phyloP scores from a whole-genome alignment of 371 early-diverging fungal genomes.

The Apophysomyces variabilis region DNA sequence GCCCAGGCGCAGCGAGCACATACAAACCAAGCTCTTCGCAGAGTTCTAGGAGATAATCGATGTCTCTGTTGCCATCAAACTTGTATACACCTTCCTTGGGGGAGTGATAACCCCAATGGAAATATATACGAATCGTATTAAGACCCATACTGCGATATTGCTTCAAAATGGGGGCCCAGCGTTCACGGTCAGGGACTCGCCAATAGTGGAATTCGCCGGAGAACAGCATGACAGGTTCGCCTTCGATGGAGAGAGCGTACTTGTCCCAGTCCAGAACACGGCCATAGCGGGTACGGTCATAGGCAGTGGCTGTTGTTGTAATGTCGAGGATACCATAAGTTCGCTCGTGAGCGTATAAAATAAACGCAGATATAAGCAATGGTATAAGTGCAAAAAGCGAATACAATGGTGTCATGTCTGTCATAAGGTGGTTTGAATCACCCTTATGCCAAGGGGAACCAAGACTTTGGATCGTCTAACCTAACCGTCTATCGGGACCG shows the following conservation, averaged over 20 bases:
- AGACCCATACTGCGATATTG: conserved; percentile 76
- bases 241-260: conserved; percentile 64
- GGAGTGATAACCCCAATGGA: conserved; percentile 91
- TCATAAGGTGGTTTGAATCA: conserved; percentile 19
- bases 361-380: conserved; percentile 36
- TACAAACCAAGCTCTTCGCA: conserved; percentile 78
- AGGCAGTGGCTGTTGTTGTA: conserved; percentile 61
- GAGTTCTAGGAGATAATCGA: conserved; percentile 71
- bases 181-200: conserved; percentile 69
- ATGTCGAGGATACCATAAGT: conserved; percentile 55
- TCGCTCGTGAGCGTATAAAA: conserved; percentile 48
- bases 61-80: conserved; percentile 81
- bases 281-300: conserved; percentile 54
- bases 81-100: conserved; percentile 75
- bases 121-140: conserved; percentile 86
- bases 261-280: conserved; percentile 68
- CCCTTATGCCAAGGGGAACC: too few relatives aligned
- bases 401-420: conserved; percentile 43
- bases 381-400: conserved; percentile 48
- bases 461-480: too few relatives aligned
- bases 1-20: conserved; percentile 87
- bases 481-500: too few relatives aligned
- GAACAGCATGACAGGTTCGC: conserved; percentile 63
- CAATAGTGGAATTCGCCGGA: conserved; percentile 85
- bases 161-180: conserved; percentile 65